These are phyloP conservation scores for Plasmodium ovale DNA, from an alignment of 169 alveolate genomes.

Conservation along the genomic window DNA sequence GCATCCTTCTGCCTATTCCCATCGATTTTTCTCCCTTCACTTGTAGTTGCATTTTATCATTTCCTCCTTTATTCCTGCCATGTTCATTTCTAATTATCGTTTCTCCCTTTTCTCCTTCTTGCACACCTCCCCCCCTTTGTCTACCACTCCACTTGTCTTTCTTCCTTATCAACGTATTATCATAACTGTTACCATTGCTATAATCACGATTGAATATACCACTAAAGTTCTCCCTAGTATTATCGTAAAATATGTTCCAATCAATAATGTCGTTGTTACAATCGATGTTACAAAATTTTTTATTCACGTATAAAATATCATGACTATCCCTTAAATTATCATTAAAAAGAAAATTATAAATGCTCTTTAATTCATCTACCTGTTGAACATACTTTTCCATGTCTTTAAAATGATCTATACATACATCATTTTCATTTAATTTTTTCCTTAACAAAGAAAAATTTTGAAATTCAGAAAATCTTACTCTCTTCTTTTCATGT, in stretches of 20 bases:
- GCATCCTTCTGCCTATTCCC: conserved; percentile 25
- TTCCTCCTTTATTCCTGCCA: not conserved
- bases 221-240: not conserved
- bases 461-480: conserved; percentile 12
- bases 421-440: conserved; percentile 61
- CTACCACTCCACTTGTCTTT: not conserved
- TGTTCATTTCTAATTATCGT: not conserved
- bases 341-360: conserved; percentile 51
- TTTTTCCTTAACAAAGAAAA: conserved; percentile 25
- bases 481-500: conserved; percentile 15
- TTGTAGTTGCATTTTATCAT: not conserved
- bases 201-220: conserved; percentile 4
- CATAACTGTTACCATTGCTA: not conserved
- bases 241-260: conserved; percentile 15
- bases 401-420: conserved; percentile 76
- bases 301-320: conserved; percentile 54
- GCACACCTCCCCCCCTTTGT: not conserved
- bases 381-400: conserved; percentile 55
- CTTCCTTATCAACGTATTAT: conserved; percentile 11
- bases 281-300: conserved; percentile 57
- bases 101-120: not conserved
- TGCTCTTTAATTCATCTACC: conserved; percentile 39
- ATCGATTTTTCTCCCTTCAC: conserved; percentile 5
- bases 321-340: conserved; percentile 23
- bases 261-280: conserved; percentile 6